These are phyloP conservation scores for Trichoderma koningii DNA, from an alignment of 2,329 filamentous ascomycete species.

Conservation along the genomic window DNA sequence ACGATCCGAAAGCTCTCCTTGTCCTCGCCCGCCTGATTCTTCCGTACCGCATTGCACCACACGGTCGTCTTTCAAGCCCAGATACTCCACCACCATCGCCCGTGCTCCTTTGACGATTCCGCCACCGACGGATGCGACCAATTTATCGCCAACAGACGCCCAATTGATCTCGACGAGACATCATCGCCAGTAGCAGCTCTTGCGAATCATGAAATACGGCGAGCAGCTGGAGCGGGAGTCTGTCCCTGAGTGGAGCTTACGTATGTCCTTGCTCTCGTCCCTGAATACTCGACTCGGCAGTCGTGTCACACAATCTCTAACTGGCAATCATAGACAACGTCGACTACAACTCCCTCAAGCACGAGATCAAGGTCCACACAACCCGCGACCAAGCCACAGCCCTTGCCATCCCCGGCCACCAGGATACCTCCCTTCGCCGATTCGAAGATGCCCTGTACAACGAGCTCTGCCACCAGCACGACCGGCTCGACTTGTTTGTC, in stretches of 20 bases:
- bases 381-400: slow-evolving; percentile 68
- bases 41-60: background rate
- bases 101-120: background rate
- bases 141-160: background rate
- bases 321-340: slow-evolving; percentile 67
- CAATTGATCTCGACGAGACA: background rate
- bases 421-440: slow-evolving; percentile 57
- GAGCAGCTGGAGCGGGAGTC: slow-evolving; percentile 70
- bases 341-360: slow-evolving; percentile 85
- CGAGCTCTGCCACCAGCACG: slow-evolving; percentile 73
- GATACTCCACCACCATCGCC: background rate
- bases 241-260: slow-evolving; percentile 79
- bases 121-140: background rate
- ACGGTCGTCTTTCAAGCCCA: background rate
- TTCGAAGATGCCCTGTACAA: slow-evolving; percentile 73
- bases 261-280: slow-evolving; percentile 47
- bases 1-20: background rate
- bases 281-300: too few species aligned
- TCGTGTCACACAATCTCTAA: background rate
- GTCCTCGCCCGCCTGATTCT: background rate
- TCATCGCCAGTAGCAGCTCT: background rate
- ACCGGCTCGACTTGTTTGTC: slow-evolving; percentile 76
- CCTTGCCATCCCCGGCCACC: slow-evolving; percentile 73
- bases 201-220: slow-evolving; percentile 45
- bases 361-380: slow-evolving; percentile 80